A percentile compares a stretch with the other conserved stretches of the same genome.
Evolutionary conservation across 371 early-diverging fungal genomes (phyloP).

Genomic region (Rhizopus sp.): DNA sequence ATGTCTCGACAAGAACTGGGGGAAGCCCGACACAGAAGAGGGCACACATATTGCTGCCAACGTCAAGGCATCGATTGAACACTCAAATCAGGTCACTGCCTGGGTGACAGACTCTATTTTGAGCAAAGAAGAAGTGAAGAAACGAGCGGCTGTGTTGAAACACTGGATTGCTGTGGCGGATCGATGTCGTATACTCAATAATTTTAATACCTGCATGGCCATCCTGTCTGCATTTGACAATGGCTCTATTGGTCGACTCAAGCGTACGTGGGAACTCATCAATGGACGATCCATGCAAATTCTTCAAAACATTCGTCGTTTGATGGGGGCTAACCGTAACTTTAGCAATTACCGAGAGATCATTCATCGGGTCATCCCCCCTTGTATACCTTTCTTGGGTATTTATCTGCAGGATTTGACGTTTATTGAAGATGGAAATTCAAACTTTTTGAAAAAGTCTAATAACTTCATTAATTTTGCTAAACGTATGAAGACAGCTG

Average conservation of each 20-base stretch:
- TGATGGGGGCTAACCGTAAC: slow-evolving; percentile 82
- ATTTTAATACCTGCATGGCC: slow-evolving; percentile 88
- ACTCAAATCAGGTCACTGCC: slow-evolving; percentile 75
- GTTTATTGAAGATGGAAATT: slow-evolving; percentile 92
- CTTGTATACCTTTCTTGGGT: slow-evolving; percentile 92
- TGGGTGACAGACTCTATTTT: slow-evolving; percentile 90
- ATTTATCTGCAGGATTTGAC: slow-evolving; percentile 90
- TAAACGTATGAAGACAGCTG: slow-evolving; percentile 86
- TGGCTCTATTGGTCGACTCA: slow-evolving; percentile 84
- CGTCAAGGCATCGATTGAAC: slow-evolving; percentile 67
- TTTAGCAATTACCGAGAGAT: slow-evolving; percentile 83
- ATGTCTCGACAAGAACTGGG: slow-evolving; percentile 82
- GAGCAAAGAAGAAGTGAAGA: slow-evolving; percentile 77
- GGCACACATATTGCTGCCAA: slow-evolving; percentile 55
- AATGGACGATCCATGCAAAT: slow-evolving; percentile 46
- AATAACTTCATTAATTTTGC: slow-evolving; percentile 85
- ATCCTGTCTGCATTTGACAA: slow-evolving; percentile 88
- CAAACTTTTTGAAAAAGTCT: slow-evolving; percentile 50
- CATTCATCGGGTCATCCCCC: slow-evolving; percentile 82
- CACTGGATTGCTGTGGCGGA: slow-evolving; percentile 87
- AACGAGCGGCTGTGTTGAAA: slow-evolving; percentile 72
- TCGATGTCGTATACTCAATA: slow-evolving; percentile 48
- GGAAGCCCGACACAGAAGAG: slow-evolving; percentile 52
- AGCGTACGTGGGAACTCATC: slow-evolving; percentile 80
- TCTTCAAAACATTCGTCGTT: slow-evolving; percentile 52